These are phyloP conservation scores for Mycena sanguinolenta DNA, from an alignment of 768 basidiomycete species.

Conservation along the genomic window DNA sequence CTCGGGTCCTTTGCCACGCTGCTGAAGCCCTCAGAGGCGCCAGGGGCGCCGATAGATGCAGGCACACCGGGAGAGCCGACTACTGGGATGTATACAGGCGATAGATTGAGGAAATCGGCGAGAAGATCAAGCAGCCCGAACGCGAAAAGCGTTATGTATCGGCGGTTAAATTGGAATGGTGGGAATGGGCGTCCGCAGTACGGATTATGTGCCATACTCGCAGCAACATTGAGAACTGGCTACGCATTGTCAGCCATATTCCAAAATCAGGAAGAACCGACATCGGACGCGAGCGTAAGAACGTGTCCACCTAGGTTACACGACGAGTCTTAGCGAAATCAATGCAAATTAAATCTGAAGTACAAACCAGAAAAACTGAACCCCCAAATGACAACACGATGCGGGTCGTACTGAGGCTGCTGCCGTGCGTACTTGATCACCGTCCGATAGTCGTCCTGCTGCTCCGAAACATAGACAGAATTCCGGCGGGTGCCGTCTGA, in stretches of 20 bases:
- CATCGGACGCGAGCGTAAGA: constrained; percentile 46
- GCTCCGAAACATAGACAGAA: constrained; percentile 43
- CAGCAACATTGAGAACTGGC: constrained; percentile 42
- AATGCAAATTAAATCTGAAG: background rate
- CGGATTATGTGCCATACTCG: constrained; percentile 46
- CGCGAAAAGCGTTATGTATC: constrained; percentile 37
- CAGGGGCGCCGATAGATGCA: constrained; percentile 36
- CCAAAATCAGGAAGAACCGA: constrained; percentile 17
- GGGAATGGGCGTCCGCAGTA: constrained; percentile 41
- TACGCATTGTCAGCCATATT: background rate
- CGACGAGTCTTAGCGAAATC: background rate
- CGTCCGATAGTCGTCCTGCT: constrained; percentile 52
- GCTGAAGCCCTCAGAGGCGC: constrained; percentile 37
- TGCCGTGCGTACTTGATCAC: constrained; percentile 50
- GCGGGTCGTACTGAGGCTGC: constrained; percentile 47
- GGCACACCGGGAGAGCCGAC: constrained; percentile 39
- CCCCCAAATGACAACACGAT: constrained; percentile 51
- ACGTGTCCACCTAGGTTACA: constrained; percentile 44
- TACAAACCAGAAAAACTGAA: constrained; percentile 44
- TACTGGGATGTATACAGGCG: constrained; percentile 43
- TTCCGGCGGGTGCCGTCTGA: constrained; percentile 48
- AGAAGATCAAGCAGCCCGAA: constrained; percentile 43
- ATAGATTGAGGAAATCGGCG: constrained; percentile 40
- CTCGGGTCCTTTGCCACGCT: constrained; percentile 25
- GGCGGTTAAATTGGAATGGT: constrained; percentile 25